Evolutionary conservation across 805 yeast genomes (phyloP), one percentile per base, ranked within the genome.

Genomic region (Torulaspora gathmanii): DNA sequence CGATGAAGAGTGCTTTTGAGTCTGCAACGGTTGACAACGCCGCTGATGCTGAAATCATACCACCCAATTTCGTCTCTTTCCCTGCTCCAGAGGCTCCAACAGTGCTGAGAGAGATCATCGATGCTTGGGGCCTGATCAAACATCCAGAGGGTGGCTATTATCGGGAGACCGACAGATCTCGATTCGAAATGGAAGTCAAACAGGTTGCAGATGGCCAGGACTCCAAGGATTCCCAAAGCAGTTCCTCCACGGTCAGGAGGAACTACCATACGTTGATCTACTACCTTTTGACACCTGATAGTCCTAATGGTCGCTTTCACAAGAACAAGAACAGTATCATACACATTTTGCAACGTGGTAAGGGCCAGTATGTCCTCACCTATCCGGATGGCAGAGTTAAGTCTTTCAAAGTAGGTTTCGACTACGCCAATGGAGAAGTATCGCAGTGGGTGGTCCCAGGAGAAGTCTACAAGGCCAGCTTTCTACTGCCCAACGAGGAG

Each of bases 381-480:
- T 70, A 76, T 41, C 81, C 81, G 3, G 68, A 74, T 49, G 81
- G 82, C 1, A 46, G 46, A 2, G 58, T 78, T 15, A 73, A 74
- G 45, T 64, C 76, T 1, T 78, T 78, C 55, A 68, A 66, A 17
- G 82, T 77, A 22, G 83, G 83, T 0, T 75, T 76, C 49, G 69
- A 76, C 49, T 61, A 68, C 28, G 58, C 60, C 0, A 61, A 61
- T 10, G 80, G 80, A 5, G 80, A 77, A 55, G 65, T 72, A 4
- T 65, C 74, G 34, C 83, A 78, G 57, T 78, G 82, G 82, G 80
- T 78, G 5, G 82, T 78, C n/a, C 80, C 79, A 9, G 79, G 81
- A 1, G 81, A 75, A 10, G 76, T 73, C 15, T 78, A 73, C 64
- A 78, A 78, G 55, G 81, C 82, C 4, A 73, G 79, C 39, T 78